Percentiles rank a stretch among this genome's conserved stretches.
Conservation (phyloP, 805 yeast genomes). For the Kodamaea hsintzibuensis region DNA sequence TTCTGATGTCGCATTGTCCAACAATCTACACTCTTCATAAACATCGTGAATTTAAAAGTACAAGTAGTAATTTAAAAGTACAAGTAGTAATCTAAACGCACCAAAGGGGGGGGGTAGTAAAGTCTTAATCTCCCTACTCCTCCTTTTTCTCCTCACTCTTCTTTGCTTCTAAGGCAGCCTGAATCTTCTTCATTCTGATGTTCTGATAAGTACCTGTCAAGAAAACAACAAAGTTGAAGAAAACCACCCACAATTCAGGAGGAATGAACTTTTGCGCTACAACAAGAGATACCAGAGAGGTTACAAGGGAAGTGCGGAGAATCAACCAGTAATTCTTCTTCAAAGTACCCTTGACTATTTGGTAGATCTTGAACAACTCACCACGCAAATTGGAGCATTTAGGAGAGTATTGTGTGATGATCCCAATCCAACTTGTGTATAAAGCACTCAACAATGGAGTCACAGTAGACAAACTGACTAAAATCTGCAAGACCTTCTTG, state of each 20-base stretch:
- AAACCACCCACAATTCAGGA: slow-evolving; percentile 66
- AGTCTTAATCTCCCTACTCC: neutral
- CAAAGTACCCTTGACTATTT: slow-evolving; percentile 33
- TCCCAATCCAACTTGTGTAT: slow-evolving; percentile 53
- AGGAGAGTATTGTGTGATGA: slow-evolving; percentile 44
- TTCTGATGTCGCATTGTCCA: too few relatives aligned
- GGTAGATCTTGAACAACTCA: slow-evolving; percentile 13
- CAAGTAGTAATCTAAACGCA: neutral
- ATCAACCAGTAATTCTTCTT: slow-evolving; percentile 46
- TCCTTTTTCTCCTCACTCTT: slow-evolving; percentile 8
- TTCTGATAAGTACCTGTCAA: slow-evolving; percentile 64
- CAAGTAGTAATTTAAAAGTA: neutral
- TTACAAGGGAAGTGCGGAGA: slow-evolving; percentile 53
- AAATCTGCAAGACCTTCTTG: slow-evolving; percentile 50
- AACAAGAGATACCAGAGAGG: slow-evolving; percentile 51
- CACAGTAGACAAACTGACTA: slow-evolving; percentile 52
- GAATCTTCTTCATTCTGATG: slow-evolving; percentile 47
- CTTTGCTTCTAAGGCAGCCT: slow-evolving; percentile 7
- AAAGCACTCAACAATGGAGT: slow-evolving; percentile 54
- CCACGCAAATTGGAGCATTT: slow-evolving; percentile 5
- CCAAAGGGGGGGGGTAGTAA: too few relatives aligned
- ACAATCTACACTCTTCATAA: neutral
- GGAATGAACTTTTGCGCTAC: slow-evolving; percentile 58
- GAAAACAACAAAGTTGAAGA: slow-evolving; percentile 58
- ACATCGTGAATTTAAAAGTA: neutral